A percentile compares a stretch with the other conserved stretches of the same genome.
phyloP scores from a whole-genome alignment of 1,284 basidiomycete species.

The Schizophyllum amplum region DNA sequence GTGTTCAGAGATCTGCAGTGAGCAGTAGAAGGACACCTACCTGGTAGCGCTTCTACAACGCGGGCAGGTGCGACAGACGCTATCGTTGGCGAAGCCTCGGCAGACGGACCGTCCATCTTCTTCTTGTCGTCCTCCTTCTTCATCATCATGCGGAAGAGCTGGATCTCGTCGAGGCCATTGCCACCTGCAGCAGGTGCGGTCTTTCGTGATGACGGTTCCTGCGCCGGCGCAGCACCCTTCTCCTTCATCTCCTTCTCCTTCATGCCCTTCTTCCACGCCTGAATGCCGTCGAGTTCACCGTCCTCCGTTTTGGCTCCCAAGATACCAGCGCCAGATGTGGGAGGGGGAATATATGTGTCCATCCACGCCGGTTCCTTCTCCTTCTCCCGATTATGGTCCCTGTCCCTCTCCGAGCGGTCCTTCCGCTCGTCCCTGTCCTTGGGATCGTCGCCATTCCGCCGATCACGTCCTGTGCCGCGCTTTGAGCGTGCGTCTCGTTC shows the following conservation, averaged over 20 bases:
- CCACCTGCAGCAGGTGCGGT: constrained; percentile 6
- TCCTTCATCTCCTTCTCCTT: constrained; percentile 71
- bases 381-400: constrained; percentile 39
- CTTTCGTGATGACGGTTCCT: neutral
- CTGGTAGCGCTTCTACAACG: constrained; percentile 3
- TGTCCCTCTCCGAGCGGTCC: constrained; percentile 16
- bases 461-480: constrained; percentile 49
- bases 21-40: neutral
- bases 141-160: constrained; percentile 82
- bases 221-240: constrained; percentile 18
- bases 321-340: constrained; percentile 43
- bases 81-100: constrained; percentile 7
- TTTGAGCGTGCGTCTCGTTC: constrained; percentile 58
- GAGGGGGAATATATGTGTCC: constrained; percentile 73
- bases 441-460: constrained; percentile 45
- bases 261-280: constrained; percentile 85
- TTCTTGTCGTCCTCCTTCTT: constrained; percentile 73
- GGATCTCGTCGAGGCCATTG: constrained; percentile 69
- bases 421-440: constrained; percentile 45
- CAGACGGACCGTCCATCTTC: constrained; percentile 27
- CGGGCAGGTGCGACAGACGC: constrained; percentile 8
- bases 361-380: constrained; percentile 90
- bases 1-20: too few relatives aligned
- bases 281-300: constrained; percentile 77
- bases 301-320: constrained; percentile 50